Evolutionary conservation across 306 rosid genomes (phyloP).

Genomic region (Cucurbita ficifolia): DNA sequence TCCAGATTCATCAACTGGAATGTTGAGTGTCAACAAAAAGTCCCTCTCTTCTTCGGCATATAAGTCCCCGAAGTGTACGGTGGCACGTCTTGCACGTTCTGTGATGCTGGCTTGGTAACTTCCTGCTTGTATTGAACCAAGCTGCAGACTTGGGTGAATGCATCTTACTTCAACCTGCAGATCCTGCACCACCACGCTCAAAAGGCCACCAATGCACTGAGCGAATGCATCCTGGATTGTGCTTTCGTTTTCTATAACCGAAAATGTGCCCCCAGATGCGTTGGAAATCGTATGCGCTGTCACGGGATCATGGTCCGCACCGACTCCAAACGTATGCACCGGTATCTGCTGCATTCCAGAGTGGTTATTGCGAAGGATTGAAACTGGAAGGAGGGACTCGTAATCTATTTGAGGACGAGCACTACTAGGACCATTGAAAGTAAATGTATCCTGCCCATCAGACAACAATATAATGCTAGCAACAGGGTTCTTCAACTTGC

Average conservation of each 20-base stretch:
- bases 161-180: constrained; percentile 44
- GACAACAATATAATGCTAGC: constrained; percentile 72
- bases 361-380: constrained; percentile 31
- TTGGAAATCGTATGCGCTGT: constrained; percentile 78
- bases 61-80: constrained; percentile 58
- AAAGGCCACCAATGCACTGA: constrained; percentile 89
- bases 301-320: constrained; percentile 72
- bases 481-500: constrained; percentile 77
- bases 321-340: constrained; percentile 85
- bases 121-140: constrained; percentile 64
- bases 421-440: constrained; percentile 18
- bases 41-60: constrained; percentile 94
- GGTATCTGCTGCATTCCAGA: constrained; percentile 49
- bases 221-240: constrained; percentile 97
- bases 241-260: constrained; percentile 73
- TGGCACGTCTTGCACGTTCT: constrained; percentile 41
- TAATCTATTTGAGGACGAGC: constrained; percentile 19
- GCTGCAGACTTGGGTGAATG: constrained; percentile 34
- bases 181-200: constrained; percentile 90
- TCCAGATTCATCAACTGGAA: constrained; percentile 46
- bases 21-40: constrained; percentile 52
- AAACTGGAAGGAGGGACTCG: constrained; percentile 49
- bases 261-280: constrained; percentile 85
- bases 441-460: constrained; percentile 86
- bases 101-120: constrained; percentile 43